Conservation (phyloP, 2,329 filamentous ascomycete species). For the Claviceps quebecensis region DNA sequence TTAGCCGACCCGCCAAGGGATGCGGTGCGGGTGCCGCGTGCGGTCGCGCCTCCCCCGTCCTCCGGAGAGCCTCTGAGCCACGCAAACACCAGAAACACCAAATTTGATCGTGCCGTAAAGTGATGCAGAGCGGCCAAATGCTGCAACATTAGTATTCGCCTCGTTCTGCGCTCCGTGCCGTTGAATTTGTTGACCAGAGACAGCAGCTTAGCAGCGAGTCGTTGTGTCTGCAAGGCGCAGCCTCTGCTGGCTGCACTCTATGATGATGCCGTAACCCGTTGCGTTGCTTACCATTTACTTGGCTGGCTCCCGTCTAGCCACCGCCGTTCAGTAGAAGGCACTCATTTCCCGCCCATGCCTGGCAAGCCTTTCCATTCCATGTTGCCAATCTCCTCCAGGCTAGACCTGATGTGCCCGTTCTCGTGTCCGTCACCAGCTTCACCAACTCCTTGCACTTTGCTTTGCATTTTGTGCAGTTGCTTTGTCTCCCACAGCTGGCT, state of each 20-base stretch:
- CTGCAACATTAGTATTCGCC: neutral
- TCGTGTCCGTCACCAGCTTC: neutral
- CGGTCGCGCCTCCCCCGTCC: neutral
- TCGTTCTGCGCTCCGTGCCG: neutral
- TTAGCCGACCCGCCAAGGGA: slow-evolving; percentile 19
- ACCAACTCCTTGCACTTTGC: neutral
- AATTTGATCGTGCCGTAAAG: neutral
- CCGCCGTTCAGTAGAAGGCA: neutral
- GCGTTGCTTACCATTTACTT: neutral
- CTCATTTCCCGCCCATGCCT: neutral
- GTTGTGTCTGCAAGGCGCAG: neutral
- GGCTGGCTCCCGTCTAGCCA: neutral
- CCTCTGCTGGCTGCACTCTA: slow-evolving; percentile 1
- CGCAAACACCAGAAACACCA: neutral
- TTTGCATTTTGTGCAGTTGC: neutral
- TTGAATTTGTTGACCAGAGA: no score
- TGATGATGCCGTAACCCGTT: neutral
- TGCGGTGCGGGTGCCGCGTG: neutral
- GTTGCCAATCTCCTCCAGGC: neutral
- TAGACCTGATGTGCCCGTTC: neutral
- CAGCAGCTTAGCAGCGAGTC: neutral
- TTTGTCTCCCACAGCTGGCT: neutral
- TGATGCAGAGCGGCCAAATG: neutral
- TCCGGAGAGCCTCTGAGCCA: neutral
- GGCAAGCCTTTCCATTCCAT: neutral